A percentile compares a stretch with the other conserved stretches of the same genome.
phyloP scores from a whole-genome alignment of 208 protist genomes.

The Endotrypanum monterogeii region DNA sequence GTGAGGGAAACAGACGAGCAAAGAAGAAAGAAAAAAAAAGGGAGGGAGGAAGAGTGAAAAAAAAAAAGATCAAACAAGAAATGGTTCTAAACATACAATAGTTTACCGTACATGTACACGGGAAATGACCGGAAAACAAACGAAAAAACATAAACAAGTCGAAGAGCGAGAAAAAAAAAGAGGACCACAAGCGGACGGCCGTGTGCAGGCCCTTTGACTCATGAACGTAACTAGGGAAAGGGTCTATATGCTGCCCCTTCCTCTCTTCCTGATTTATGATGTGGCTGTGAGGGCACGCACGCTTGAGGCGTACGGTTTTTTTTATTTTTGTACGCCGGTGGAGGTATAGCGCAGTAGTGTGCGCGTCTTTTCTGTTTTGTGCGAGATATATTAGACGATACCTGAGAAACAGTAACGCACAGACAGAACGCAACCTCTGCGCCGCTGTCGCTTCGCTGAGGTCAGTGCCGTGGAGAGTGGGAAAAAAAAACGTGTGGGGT shows the following conservation, averaged over 20 bases:
- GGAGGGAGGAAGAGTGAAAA: background rate
- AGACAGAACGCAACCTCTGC: constrained; percentile 7
- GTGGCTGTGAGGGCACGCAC: background rate
- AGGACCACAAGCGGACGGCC: background rate
- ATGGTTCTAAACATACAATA: background rate
- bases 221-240: background rate
- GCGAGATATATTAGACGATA: background rate
- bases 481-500: background rate
- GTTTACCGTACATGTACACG: constrained; percentile 8
- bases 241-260: background rate
- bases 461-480: background rate
- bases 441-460: background rate
- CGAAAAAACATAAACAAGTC: background rate
- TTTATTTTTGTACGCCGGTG: background rate
- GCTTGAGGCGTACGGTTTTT: too few species aligned
- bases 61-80: background rate
- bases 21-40: background rate
- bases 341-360: background rate
- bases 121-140: background rate
- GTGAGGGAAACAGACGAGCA: background rate
- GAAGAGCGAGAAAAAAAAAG: background rate
- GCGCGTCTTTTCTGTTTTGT: background rate
- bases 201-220: background rate
- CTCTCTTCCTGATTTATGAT: background rate
- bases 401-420: background rate